Evolutionary conservation across 306 rosid genomes (phyloP).

Genomic region (Delonix regia): DNA sequence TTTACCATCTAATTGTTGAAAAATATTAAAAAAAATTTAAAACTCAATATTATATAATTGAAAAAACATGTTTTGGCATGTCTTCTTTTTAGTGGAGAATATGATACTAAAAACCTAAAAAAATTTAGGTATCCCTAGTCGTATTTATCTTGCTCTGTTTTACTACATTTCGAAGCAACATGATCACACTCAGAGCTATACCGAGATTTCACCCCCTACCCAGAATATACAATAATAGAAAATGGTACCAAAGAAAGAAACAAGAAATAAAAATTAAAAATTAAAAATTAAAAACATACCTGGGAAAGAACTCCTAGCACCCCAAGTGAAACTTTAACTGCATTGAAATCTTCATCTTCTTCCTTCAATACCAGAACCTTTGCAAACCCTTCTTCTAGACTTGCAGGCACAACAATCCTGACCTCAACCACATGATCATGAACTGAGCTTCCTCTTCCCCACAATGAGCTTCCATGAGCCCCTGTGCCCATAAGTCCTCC

Average conservation of each 20-base stretch:
- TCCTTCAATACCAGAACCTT: constrained; percentile 41
- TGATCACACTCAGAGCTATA: not conserved
- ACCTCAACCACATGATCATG: constrained; percentile 59
- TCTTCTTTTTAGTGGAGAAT: not conserved
- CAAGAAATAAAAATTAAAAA: too few species aligned
- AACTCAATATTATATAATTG: too few species aligned
- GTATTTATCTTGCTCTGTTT: not conserved
- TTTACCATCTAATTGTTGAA: too few species aligned
- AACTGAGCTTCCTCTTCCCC: constrained; percentile 70
- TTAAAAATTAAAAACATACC: constrained; percentile 51
- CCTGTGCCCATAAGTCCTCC: constrained; percentile 74
- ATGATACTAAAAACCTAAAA: not conserved
- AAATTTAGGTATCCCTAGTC: not conserved
- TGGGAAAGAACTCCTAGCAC: constrained; percentile 71
- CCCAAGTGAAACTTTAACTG: constrained; percentile 67
- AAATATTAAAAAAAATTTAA: too few species aligned
- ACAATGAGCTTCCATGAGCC: constrained; percentile 75
- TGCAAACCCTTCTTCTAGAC: constrained; percentile 46
- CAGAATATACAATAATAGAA: not conserved
- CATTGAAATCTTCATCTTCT: constrained; percentile 51
- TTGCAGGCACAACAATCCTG: constrained; percentile 54
- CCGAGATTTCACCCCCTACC: not conserved
- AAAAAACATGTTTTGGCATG: not conserved
- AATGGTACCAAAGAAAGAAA: not conserved
- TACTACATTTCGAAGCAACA: not conserved